Percentiles rank a stretch among this genome's conserved stretches.
Evolutionary conservation across 2,329 filamentous ascomycete species (phyloP).

Genomic region (Fusarium torreyae): DNA sequence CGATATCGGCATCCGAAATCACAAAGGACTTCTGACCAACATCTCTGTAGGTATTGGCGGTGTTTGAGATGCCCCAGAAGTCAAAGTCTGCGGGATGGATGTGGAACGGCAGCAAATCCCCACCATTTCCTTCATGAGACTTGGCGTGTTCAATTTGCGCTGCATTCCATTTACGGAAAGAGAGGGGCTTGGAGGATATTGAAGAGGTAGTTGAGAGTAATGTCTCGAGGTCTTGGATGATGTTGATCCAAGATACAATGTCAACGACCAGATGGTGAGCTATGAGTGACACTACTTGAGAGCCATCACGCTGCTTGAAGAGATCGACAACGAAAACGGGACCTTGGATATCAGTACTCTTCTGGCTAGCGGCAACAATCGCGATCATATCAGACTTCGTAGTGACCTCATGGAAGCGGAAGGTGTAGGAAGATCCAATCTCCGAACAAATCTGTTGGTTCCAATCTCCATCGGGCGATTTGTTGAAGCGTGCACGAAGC

Average conservation of each 20-base stretch:
- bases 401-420: conserved; percentile 37
- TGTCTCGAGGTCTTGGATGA: conserved; percentile 61
- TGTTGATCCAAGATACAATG: conserved; percentile 62
- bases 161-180: conserved; percentile 58
- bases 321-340: conserved; percentile 25
- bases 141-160: conserved; percentile 54
- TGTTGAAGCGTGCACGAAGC: conserved; percentile 55
- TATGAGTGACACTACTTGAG: conserved; percentile 51
- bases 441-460: conserved; percentile 46
- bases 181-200: conserved; percentile 42
- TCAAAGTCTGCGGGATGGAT: conserved; percentile 19
- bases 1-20: conserved; percentile 1
- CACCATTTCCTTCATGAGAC: neutral
- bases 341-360: neutral
- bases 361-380: conserved; percentile 14
- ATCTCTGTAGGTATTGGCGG: conserved; percentile 28
- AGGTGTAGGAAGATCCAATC: conserved; percentile 34
- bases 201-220: conserved; percentile 49
- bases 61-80: conserved; percentile 41
- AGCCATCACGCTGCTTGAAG: neutral
- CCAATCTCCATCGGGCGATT: conserved; percentile 24
- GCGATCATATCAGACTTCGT: conserved; percentile 9
- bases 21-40: conserved; percentile 9
- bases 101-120: conserved; percentile 14
- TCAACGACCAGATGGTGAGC: conserved; percentile 60